Evolutionary conservation across 2,329 filamentous ascomycete species (phyloP).

Genomic region (Pseudocercospora musae): DNA sequence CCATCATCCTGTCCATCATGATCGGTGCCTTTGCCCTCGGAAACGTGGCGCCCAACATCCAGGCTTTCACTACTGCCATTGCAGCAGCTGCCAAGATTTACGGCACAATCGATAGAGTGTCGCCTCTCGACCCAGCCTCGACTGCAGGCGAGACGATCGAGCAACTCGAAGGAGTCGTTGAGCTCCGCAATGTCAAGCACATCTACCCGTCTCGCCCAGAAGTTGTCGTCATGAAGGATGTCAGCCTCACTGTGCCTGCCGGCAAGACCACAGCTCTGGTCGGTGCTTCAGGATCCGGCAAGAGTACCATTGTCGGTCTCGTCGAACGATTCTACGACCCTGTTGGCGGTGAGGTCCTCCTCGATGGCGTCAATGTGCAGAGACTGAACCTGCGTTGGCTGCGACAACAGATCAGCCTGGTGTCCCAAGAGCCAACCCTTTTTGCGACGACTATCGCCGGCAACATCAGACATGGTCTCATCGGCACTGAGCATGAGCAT

Average conservation of each 20-base stretch:
- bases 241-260: constrained; percentile 75
- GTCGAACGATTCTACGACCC: constrained; percentile 94
- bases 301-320: constrained; percentile 89
- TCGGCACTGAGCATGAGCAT: constrained; percentile 74
- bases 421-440: constrained; percentile 87
- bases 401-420: constrained; percentile 84
- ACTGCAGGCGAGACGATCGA: constrained; percentile 71
- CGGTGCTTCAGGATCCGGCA: constrained; percentile 89
- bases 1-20: constrained; percentile 85
- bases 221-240: constrained; percentile 80
- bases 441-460: constrained; percentile 86
- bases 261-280: constrained; percentile 92
- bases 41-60: constrained; percentile 78
- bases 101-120: constrained; percentile 83
- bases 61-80: constrained; percentile 79
- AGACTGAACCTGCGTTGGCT: constrained; percentile 85
- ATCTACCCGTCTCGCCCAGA: constrained; percentile 93
- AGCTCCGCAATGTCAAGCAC: constrained; percentile 79
- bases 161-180: constrained; percentile 70
- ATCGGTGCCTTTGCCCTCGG: constrained; percentile 90
- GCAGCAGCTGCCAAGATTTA: constrained; percentile 90
- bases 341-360: constrained; percentile 69
- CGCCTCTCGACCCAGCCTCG: constrained; percentile 75
- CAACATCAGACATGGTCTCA: constrained; percentile 87
- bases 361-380: constrained; percentile 80